Evolutionary conservation across 2,329 filamentous ascomycete genomes (phyloP), one percentile per base, ranked within the genome.

Genomic region (Trichoderma afroharzianum): DNA sequence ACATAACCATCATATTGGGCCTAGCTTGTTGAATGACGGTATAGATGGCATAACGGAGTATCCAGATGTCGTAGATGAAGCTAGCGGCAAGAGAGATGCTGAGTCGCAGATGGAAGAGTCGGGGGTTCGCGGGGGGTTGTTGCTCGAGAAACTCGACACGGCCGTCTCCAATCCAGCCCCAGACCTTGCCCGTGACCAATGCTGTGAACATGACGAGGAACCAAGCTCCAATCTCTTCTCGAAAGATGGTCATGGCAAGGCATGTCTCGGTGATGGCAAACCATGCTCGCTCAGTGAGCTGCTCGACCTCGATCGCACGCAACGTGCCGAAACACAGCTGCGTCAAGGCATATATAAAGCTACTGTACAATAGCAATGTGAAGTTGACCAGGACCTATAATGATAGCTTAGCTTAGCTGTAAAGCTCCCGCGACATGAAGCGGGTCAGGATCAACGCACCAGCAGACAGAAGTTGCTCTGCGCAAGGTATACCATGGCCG

Each of bases 1-100:
- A 99, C 94, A 99, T 98, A 74, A 99, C 94, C 94, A 98, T 99
- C 93, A 99, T 98, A 72, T 97, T 96, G 0, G 95, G 94, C n/a
- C 92, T 88, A 2, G 95, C 93, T 79, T 97, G 91, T 71, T 93
- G 90, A 63, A 98, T 90, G 36, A 98, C 95, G 0, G 92, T 93
- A 32, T 90, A 88, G 73, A 97, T 86, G 72, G 92, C 91, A 80
- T 97, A 98, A 63, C 87, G 87, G 74, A 98, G 89, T 82, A 99
- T 90, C 79, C 88, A 91, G 28, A 90, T 80, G 78, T 97, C 92
- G 82, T 97, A 98, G 18, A 90, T 76, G 72, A 97, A 87, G 74
- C 95, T 95, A 68, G 97, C 81, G 2, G 92, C 78, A 61, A 99
- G 86, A 57, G 95, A 98, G 63, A 92, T 83, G 74, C 91, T 91